These are phyloP conservation scores for Diutina siamensis DNA, from an alignment of 1,139 yeast species.

Conservation along the genomic window DNA sequence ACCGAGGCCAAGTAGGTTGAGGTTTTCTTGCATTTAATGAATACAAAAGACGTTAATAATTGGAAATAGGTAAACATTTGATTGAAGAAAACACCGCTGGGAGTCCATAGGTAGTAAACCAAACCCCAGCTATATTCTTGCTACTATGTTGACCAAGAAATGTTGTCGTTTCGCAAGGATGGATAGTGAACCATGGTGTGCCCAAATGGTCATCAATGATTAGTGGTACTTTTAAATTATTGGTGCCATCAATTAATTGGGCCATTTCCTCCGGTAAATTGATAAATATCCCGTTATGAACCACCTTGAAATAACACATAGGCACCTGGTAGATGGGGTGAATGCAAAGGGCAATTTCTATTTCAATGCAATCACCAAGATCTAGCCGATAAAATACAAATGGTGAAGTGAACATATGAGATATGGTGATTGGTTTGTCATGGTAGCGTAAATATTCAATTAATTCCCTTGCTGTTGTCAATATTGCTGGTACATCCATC, in stretches of 20 bases:
- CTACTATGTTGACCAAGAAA: neutral
- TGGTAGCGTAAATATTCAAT: neutral
- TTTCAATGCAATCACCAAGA: neutral
- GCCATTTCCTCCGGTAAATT: neutral
- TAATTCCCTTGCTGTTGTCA: neutral
- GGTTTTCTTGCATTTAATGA: neutral
- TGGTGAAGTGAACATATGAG: neutral
- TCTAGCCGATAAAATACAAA: neutral
- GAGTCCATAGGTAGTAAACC: neutral
- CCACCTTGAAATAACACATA: conserved; percentile 15
- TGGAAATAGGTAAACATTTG: neutral
- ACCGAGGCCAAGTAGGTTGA: conserved; percentile 19
- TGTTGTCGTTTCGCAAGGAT: neutral
- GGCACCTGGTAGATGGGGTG: conserved; percentile 25
- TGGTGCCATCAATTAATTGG: neutral
- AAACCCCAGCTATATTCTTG: neutral
- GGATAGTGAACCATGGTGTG: neutral
- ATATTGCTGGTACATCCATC: neutral
- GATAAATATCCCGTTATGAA: neutral
- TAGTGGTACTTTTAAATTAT: neutral
- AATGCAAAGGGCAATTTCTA: conserved; percentile 18
- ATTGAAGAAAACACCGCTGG: neutral
- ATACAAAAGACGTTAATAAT: neutral
- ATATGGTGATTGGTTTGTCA: neutral
- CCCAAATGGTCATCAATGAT: conserved; percentile 1